phyloP scores from a whole-genome alignment of 2,329 filamentous ascomycete species.

The Stagonosporopsis rhizophila region DNA sequence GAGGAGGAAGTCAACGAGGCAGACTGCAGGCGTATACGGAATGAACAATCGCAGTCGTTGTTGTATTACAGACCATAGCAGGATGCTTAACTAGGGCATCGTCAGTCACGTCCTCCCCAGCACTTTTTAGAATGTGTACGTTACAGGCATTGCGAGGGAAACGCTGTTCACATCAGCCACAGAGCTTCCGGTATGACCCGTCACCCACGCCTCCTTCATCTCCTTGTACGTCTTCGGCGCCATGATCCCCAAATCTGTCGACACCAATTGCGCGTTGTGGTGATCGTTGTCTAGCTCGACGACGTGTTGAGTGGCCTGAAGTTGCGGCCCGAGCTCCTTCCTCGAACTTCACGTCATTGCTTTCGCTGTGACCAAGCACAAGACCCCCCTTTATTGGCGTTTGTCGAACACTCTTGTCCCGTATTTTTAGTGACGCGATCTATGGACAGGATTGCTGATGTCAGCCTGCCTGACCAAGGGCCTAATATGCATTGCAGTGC shows the following conservation, averaged over 20 bases:
- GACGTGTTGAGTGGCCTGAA: constrained; percentile 32
- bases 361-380: neutral
- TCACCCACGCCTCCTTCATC: constrained; percentile 94
- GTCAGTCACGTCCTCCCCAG: constrained; percentile 32
- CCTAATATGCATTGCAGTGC: neutral
- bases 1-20: constrained; percentile 83
- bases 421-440: neutral
- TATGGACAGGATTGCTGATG: neutral
- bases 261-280: constrained; percentile 21
- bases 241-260: constrained; percentile 32
- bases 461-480: neutral
- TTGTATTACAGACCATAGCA: constrained; percentile 91
- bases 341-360: constrained; percentile 15
- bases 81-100: constrained; percentile 70
- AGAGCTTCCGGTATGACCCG: constrained; percentile 82
- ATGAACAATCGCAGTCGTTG: constrained; percentile 83
- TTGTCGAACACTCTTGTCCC: neutral
- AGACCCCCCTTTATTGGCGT: no score
- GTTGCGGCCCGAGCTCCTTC: constrained; percentile 13
- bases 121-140: constrained; percentile 31
- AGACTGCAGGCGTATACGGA: constrained; percentile 71
- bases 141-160: constrained; percentile 83
- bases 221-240: constrained; percentile 74
- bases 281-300: constrained; percentile 25
- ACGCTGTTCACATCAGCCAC: constrained; percentile 88